phyloP scores from a whole-genome alignment of 2,329 filamentous ascomycete genomes.

The Pseudogymnoascus sp. region DNA sequence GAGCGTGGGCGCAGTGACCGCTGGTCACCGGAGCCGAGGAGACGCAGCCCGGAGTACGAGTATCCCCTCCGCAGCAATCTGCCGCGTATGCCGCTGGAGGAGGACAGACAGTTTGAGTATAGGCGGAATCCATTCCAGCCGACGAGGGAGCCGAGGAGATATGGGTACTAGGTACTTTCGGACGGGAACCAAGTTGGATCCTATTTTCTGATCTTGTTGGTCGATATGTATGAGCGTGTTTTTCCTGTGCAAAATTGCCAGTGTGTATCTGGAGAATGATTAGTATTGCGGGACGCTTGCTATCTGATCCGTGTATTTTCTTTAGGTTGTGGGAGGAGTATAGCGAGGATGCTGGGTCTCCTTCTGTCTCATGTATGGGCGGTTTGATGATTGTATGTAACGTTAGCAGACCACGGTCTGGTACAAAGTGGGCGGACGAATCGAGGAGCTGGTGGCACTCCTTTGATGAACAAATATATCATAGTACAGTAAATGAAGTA shows the following conservation, averaged over 20 bases:
- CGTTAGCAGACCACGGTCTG: background rate
- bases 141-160: background rate
- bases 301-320: conserved; percentile 5
- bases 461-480: conserved; percentile 3
- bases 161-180: background rate
- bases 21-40: background rate
- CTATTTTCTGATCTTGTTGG: background rate
- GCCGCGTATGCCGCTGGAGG: background rate
- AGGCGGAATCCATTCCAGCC: background rate
- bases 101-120: background rate
- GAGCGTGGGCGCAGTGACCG: background rate
- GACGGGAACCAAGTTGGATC: background rate
- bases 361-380: background rate
- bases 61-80: background rate
- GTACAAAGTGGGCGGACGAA: background rate
- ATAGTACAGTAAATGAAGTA: conserved; percentile 6
- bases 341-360: background rate
- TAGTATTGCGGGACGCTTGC: conserved; percentile 5
- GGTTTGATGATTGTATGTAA: conserved; percentile 3
- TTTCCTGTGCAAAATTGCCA: conserved; percentile 4
- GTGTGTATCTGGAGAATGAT: background rate
- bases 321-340: background rate
- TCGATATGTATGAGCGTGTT: background rate
- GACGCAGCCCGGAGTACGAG: background rate
- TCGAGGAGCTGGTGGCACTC: background rate